Evolutionary conservation across 2,329 filamentous ascomycete genomes (phyloP).

Genomic region (Phialemoniopsis sp.): DNA sequence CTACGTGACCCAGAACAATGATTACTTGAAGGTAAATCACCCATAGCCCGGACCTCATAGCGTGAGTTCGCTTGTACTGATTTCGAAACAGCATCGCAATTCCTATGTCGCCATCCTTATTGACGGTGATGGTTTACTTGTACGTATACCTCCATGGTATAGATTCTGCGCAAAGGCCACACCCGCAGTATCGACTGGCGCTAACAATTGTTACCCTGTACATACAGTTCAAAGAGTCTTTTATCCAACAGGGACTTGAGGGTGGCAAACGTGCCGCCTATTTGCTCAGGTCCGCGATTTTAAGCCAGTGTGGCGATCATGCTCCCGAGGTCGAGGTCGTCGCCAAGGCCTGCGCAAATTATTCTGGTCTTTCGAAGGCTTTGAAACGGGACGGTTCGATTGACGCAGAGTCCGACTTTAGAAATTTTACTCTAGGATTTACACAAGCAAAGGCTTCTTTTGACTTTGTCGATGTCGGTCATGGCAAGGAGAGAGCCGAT

Average conservation of each 20-base stretch:
- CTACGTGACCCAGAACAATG: slow-evolving; percentile 30
- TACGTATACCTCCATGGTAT: too few relatives aligned
- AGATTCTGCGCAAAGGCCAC: background rate
- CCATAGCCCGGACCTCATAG: slow-evolving; percentile 3
- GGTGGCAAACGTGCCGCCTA: slow-evolving; percentile 50
- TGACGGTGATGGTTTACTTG: slow-evolving; percentile 60
- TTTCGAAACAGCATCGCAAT: slow-evolving; percentile 42
- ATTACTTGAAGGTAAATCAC: slow-evolving; percentile 42
- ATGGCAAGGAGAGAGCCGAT: slow-evolving; percentile 53
- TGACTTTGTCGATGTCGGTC: slow-evolving; percentile 61
- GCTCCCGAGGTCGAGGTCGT: slow-evolving; percentile 52
- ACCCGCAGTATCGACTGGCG: too few relatives aligned
- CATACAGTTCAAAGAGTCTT: slow-evolving; percentile 51
- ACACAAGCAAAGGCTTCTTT: slow-evolving; percentile 55
- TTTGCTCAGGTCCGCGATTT: slow-evolving; percentile 42
- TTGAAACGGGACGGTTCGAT: slow-evolving; percentile 44
- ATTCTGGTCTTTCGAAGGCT: slow-evolving; percentile 43
- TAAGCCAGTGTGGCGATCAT: slow-evolving; percentile 38
- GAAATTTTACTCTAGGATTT: slow-evolving; percentile 56
- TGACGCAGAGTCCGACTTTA: slow-evolving; percentile 38
- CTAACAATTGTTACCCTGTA: background rate
- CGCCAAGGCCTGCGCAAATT: slow-evolving; percentile 52
- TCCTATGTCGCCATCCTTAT: slow-evolving; percentile 58
- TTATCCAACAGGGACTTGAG: slow-evolving; percentile 49
- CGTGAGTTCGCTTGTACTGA: slow-evolving; percentile 6